These are phyloP conservation scores for Chaetomium cochliodes DNA, from an alignment of 495 filamentous ascomycete species.

Conservation along the genomic window DNA sequence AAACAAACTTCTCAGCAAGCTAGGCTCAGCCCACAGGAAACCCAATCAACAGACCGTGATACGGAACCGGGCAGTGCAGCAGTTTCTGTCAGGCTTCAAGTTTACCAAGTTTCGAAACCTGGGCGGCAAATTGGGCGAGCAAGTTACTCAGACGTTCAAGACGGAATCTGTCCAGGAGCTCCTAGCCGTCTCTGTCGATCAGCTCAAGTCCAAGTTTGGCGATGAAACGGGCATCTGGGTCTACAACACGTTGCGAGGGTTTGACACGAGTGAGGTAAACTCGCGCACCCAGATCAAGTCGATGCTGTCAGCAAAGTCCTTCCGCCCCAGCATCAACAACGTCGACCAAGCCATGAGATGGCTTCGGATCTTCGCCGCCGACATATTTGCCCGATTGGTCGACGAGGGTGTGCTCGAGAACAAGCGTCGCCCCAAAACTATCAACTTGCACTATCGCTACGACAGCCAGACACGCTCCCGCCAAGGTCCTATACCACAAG, in stretches of 20 bases:
- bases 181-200: conserved; percentile 67
- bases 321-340: conserved; percentile 77
- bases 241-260: conserved; percentile 79
- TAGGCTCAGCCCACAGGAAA: conserved; percentile 87
- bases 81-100: conserved; percentile 81
- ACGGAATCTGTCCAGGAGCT: conserved; percentile 81
- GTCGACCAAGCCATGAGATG: conserved; percentile 81
- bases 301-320: conserved; percentile 98
- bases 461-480: conserved; percentile 68
- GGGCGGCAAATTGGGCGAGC: conserved; percentile 92
- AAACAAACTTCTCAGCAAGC: conserved; percentile 95
- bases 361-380: conserved; percentile 88
- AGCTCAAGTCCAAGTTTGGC: conserved; percentile 74
- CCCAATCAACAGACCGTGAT: conserved; percentile 91
- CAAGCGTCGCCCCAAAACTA: conserved; percentile 77
- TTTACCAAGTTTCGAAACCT: conserved; percentile 96
- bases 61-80: conserved; percentile 74
- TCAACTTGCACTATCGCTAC: conserved; percentile 78
- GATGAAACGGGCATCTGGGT: conserved; percentile 89
- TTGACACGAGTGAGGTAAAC: conserved; percentile 86
- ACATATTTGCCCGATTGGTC: conserved; percentile 85
- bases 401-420: conserved; percentile 92
- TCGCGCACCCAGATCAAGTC: conserved; percentile 90
- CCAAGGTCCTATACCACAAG: conserved; percentile 72
- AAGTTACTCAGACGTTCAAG: conserved; percentile 70